Evolutionary conservation across 1,139 yeast species (phyloP), one percentile per base, ranked within the genome.

Genomic region (Sugiyamaella sp.): DNA sequence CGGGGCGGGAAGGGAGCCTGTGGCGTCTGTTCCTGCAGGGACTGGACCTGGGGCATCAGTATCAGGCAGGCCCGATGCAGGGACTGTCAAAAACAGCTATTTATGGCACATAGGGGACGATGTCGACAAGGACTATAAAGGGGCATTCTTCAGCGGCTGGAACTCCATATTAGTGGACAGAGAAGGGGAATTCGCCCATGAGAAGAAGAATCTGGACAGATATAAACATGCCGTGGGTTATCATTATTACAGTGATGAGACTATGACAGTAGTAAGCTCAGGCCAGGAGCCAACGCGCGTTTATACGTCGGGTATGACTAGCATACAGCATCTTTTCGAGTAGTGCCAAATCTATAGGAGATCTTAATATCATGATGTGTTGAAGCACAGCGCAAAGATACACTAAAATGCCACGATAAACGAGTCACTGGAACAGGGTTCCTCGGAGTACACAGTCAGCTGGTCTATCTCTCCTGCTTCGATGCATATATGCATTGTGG

Each of bases 31-130:
- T 6, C 19, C 14, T 16, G 17, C 24, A 14, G 25, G 20, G 43
- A 6, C 14, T 4, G 14, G 4, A 29, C 14, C n/a, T 29, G 35
- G n/a, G 4, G n/a, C n/a, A n/a, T n/a, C n/a, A n/a, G n/a, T n/a
- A n/a, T n/a, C n/a, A n/a, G 42, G 17, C 42, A 45, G 32, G 17
- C 2, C 40, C 17, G 17, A 25, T 14, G 16, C 45, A n/a, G 49
- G 38, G n/a, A 14, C 47, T 8, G 20, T 9, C 16, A 14, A 21
- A n/a, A 21, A 44, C 22, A 17, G 16, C 8, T 40, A 17, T 3
- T 46, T 49, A 25, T 64, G 66, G 67, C 68, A 66, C 57, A 56
- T 66, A 38, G 70, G 70, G 3, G 70, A 66, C 39, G 68, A 65
- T 43, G 33, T 49, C 12, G 52, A 50, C 12, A 64, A 62, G 32